Conservation (phyloP, 1,139 yeast species). For the Hanseniaspora uvarum region DNA sequence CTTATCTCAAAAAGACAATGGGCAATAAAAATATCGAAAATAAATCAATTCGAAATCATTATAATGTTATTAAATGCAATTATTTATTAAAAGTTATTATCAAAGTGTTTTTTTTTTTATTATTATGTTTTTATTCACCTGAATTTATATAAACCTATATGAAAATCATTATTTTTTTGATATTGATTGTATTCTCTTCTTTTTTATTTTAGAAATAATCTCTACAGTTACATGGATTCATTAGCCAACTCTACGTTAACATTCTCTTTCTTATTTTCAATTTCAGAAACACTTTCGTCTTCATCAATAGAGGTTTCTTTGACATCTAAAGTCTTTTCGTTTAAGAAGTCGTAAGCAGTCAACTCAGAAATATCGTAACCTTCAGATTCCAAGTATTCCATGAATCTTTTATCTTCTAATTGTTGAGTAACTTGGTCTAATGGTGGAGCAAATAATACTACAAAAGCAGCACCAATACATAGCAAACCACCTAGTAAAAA, state of each 20-base stretch:
- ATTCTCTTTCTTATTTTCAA: not conserved
- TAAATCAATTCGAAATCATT: no score
- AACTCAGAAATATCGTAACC: constrained; percentile 44
- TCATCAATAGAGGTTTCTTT: not conserved
- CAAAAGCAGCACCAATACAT: constrained; percentile 51
- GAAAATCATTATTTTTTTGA: no score
- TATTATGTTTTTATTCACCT: not conserved
- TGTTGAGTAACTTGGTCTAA: constrained; percentile 43
- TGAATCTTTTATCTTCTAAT: constrained; percentile 36
- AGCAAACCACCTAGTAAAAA: constrained; percentile 40
- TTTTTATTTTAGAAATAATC: no score
- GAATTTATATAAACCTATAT: not conserved
- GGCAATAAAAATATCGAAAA: no score
- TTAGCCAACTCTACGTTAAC: not conserved
- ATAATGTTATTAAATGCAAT: not conserved
- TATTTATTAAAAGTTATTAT: no score
- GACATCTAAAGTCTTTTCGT: not conserved
- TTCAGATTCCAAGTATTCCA: constrained; percentile 48
- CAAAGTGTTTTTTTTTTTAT: no score
- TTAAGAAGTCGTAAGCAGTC: constrained; percentile 1
- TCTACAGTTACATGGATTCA: not conserved
- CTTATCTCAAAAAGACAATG: not conserved
- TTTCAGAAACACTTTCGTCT: not conserved
- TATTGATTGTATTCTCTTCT: no score
- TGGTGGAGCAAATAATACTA: constrained; percentile 64